A percentile compares a stretch with the other conserved stretches of the same genome.
phyloP scores from a whole-genome alignment of 108 stramenopile genomes.

The Pseudonitzschia multistriata region DNA sequence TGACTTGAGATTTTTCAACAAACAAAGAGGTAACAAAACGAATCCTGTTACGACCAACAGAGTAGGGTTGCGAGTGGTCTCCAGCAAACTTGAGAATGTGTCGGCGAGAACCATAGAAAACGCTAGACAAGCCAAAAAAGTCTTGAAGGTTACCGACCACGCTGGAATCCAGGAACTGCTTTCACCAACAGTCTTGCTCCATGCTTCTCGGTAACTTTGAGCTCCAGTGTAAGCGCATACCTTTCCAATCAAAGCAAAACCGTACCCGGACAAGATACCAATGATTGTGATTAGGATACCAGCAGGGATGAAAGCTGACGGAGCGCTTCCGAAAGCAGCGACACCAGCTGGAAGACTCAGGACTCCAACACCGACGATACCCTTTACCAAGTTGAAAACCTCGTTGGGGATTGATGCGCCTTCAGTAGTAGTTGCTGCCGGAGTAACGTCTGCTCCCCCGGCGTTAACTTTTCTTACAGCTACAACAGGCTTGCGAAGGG shows the following conservation, averaged over 20 bases:
- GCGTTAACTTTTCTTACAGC: background rate
- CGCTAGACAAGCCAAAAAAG: constrained; percentile 86
- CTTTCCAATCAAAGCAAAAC: constrained; percentile 83
- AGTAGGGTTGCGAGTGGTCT: constrained; percentile 52
- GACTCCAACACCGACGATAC: constrained; percentile 89
- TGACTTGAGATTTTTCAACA: constrained; percentile 77
- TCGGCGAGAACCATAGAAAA: constrained; percentile 96
- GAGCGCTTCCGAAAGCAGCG: constrained; percentile 87
- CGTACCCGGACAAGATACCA: constrained; percentile 83
- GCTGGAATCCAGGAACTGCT: constrained; percentile 85
- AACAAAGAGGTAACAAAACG: constrained; percentile 88
- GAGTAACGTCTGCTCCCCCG: background rate
- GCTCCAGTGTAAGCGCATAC: constrained; percentile 81
- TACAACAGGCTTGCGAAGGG: constrained; percentile 18
- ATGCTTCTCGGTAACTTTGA: constrained; percentile 84
- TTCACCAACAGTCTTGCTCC: constrained; percentile 79
- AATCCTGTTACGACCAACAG: constrained; percentile 64
- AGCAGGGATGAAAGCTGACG: constrained; percentile 85
- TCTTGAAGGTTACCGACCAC: constrained; percentile 75
- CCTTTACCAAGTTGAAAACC: constrained; percentile 91
- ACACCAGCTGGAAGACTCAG: constrained; percentile 89
- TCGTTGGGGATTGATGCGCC: constrained; percentile 67
- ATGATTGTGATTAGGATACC: constrained; percentile 65
- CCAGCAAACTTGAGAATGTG: constrained; percentile 68
- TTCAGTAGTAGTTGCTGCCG: constrained; percentile 10